Conservation (phyloP, 208 protist genomes). For the Acanthamoeba royreba region DNA sequence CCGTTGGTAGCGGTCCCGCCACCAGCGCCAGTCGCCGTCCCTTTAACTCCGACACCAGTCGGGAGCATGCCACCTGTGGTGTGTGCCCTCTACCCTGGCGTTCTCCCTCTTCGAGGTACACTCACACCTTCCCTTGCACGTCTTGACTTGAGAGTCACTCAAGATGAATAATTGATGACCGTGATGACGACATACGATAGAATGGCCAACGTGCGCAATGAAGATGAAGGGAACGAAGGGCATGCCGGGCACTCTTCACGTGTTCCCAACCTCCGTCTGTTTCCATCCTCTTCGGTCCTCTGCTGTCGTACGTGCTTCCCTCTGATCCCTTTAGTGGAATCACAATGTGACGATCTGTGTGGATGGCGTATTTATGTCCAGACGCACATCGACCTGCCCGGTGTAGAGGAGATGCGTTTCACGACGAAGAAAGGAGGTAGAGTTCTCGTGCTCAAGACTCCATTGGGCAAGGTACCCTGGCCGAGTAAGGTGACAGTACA, state of each 20-base stretch:
- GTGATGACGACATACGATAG: not conserved
- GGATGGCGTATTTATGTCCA: not conserved
- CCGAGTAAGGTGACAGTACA: too few relatives aligned
- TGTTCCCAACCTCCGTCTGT: not conserved
- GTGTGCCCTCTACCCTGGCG: not conserved
- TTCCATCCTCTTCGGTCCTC: not conserved
- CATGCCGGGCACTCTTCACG: not conserved
- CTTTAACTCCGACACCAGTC: not conserved
- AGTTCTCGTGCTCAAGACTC: not conserved
- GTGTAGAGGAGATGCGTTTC: not conserved
- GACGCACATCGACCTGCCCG: not conserved
- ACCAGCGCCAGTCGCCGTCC: too few relatives aligned
- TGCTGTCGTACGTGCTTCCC: not conserved
- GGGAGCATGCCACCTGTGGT: not conserved
- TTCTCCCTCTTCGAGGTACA: too few relatives aligned
- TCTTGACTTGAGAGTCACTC: not conserved
- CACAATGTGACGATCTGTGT: not conserved
- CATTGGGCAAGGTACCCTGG: not conserved
- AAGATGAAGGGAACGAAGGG: not conserved
- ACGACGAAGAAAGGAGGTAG: not conserved
- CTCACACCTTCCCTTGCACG: too few relatives aligned
- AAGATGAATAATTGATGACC: not conserved
- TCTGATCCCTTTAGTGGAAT: not conserved
- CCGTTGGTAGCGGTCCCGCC: too few relatives aligned
- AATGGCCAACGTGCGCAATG: not conserved